A percentile compares a stretch with the other conserved stretches of the same genome.
Conservation (phyloP, 192 early-diverging fungal genomes). For the Coemansia sp. region DNA sequence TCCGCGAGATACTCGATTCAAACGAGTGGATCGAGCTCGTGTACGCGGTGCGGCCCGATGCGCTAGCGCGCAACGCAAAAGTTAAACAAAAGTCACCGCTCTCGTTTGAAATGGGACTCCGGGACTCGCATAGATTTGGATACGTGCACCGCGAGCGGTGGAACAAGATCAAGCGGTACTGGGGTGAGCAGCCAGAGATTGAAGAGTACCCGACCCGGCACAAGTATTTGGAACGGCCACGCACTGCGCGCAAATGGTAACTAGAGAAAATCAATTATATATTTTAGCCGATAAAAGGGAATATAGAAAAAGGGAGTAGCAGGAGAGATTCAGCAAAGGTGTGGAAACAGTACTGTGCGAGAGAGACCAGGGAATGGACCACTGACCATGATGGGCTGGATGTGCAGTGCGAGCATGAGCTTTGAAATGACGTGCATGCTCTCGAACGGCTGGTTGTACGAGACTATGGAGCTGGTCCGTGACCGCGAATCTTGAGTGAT, state of each 20-base stretch:
- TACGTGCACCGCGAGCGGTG: slow-evolving; percentile 43
- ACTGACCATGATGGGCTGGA: slow-evolving; percentile 42
- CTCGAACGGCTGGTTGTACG: slow-evolving; percentile 16
- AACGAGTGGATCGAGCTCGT: slow-evolving; percentile 37
- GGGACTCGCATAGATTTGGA: slow-evolving; percentile 34
- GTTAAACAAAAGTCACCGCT: slow-evolving; percentile 32
- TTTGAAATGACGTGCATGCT: slow-evolving; percentile 19
- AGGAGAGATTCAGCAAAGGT: slow-evolving; percentile 21
- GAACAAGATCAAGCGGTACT: slow-evolving; percentile 38
- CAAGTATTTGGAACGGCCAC: slow-evolving; percentile 9
- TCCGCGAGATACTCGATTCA: slow-evolving; percentile 16
- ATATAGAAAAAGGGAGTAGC: background rate
- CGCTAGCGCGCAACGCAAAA: slow-evolving; percentile 11
- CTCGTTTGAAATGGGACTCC: slow-evolving; percentile 42
- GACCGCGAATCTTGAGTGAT: slow-evolving; percentile 21
- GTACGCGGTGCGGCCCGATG: slow-evolving; percentile 35
- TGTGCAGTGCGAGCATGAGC: slow-evolving; percentile 34
- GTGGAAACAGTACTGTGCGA: slow-evolving; percentile 36
- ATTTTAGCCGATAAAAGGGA: slow-evolving; percentile 1
- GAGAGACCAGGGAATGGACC: slow-evolving; percentile 42
- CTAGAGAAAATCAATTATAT: background rate
- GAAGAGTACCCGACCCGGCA: slow-evolving; percentile 25
- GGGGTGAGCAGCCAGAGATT: slow-evolving; percentile 39
- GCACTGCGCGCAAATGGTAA: slow-evolving; percentile 15
- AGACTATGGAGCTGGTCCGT: slow-evolving; percentile 26